These are phyloP conservation scores for Gardenia jasminoides DNA, from an alignment of 257 asterid genomes.

Conservation along the genomic window DNA sequence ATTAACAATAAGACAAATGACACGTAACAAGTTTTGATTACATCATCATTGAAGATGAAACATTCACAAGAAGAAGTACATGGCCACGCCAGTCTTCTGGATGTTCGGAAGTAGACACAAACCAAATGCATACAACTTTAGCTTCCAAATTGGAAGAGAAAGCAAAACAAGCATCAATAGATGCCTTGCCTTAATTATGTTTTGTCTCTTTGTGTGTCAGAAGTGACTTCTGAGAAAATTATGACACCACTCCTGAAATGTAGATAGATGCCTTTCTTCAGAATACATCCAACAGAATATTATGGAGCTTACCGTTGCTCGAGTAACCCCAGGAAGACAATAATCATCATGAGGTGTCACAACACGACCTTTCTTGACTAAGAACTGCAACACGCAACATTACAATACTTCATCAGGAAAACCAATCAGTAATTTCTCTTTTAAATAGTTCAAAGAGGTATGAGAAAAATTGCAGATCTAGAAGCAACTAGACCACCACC, in stretches of 20 bases:
- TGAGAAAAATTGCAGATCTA: background rate
- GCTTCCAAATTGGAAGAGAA: background rate
- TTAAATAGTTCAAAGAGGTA: background rate
- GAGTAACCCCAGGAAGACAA: slow-evolving; percentile 89
- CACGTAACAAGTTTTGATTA: background rate
- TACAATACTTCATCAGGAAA: background rate
- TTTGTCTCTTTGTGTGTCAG: background rate
- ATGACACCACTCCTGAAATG: background rate
- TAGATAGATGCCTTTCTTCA: background rate
- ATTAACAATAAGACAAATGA: background rate
- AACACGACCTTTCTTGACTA: slow-evolving; percentile 73
- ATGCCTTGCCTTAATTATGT: background rate
- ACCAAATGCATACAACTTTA: background rate
- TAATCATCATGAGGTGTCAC: slow-evolving; percentile 85
- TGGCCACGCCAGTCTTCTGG: background rate
- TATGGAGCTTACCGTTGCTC: slow-evolving; percentile 68
- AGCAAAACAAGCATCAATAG: background rate
- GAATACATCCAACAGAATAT: slow-evolving; percentile 2
- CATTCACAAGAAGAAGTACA: background rate
- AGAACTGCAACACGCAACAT: slow-evolving; percentile 50
- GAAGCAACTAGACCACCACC: background rate
- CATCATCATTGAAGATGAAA: background rate
- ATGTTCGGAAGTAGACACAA: too few relatives aligned
- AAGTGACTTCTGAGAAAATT: background rate
- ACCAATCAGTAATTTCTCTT: background rate